Evolutionary conservation across 2,329 filamentous ascomycete genomes (phyloP).

Genomic region (Pezicula radicicola): DNA sequence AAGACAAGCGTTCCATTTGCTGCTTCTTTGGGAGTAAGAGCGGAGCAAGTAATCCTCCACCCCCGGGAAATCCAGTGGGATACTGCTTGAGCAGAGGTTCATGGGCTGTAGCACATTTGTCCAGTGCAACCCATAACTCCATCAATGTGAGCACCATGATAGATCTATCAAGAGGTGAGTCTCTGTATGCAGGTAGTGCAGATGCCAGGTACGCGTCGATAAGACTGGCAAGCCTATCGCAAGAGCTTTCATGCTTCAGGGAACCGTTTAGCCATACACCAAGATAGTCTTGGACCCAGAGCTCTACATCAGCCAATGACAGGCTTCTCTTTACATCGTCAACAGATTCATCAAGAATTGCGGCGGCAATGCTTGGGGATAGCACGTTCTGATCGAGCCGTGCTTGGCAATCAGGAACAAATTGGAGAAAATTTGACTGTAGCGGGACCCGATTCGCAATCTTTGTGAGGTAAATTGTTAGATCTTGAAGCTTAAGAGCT

Average conservation of each 20-base stretch:
- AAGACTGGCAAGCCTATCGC: conserved; percentile 18
- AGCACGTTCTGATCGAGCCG: neutral
- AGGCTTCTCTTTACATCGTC: no score
- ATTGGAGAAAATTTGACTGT: neutral
- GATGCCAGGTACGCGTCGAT: conserved; percentile 32
- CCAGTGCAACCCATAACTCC: conserved; percentile 57
- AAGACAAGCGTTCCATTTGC: conserved; percentile 43
- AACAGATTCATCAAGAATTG: neutral
- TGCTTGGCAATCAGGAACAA: neutral
- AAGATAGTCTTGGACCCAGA: conserved; percentile 43
- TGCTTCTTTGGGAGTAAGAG: conserved; percentile 40
- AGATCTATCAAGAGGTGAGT: conserved; percentile 44
- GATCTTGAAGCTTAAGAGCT: conserved; percentile 1
- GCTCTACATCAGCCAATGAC: conserved; percentile 40
- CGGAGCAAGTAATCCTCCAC: conserved; percentile 32
- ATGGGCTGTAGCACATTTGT: conserved; percentile 38
- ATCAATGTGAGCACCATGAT: conserved; percentile 52
- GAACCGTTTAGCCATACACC: conserved; percentile 31
- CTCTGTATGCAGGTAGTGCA: conserved; percentile 30
- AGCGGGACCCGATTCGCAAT: no score
- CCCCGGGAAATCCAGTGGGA: conserved; percentile 37
- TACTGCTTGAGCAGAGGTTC: conserved; percentile 45
- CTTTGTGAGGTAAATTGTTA: no score
- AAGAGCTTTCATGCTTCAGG: conserved; percentile 20
- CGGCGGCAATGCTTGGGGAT: neutral